Evolutionary conservation across 2,329 filamentous ascomycete species (phyloP), one percentile per base, ranked within the genome.

Genomic region (Arachnomyces sp.): DNA sequence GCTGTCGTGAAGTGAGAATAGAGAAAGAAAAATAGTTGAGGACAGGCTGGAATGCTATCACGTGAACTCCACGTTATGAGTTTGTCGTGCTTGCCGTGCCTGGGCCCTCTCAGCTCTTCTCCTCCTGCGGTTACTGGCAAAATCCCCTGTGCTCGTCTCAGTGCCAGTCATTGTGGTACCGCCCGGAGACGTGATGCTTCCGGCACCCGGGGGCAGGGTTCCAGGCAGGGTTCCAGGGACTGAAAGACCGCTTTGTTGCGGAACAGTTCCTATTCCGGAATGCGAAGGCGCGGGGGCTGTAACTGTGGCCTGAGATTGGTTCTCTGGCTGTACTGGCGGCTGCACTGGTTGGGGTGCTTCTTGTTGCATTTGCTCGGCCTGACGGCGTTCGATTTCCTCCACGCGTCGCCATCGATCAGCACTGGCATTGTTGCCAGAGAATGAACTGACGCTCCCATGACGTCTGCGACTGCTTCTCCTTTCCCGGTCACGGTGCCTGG

Each of bases 51-150:
- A 29, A 25, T n/a, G 7, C 31, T 28, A 33, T 63, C 48, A 72
- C 41, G 66, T 64, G 52, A 73, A 74, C 46, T 73, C 71, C 13
- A 72, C 70, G 38, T 62, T 61, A 20, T 63, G 20, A 25, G 20
- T 25, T 25, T 25, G 61, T 29, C 58, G 55, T 38, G 71, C 70
- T 45, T 67, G 59, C 37, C 59, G 58, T 15, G 64, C 61, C 29
- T 67, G 59, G 31, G 67, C 67, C 53, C 73, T 57, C 52, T 77
- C 73, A 12, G 73, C 73, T 39, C 73, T 62, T 52, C 73, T 61
- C 43, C 73, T 58, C 40, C 70, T 57, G 35, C 73, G 63, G 49
- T 76, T 76, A 43, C 66, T 72, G 2, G 71, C 73, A 49, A 74
- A 76, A 42, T 72, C 20, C 9, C 20, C 20, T 25, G 20, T 63